Base-by-base conservation (phyloP, 2,329 filamentous ascomycete genomes). In the Beauveria medogensis region DNA sequence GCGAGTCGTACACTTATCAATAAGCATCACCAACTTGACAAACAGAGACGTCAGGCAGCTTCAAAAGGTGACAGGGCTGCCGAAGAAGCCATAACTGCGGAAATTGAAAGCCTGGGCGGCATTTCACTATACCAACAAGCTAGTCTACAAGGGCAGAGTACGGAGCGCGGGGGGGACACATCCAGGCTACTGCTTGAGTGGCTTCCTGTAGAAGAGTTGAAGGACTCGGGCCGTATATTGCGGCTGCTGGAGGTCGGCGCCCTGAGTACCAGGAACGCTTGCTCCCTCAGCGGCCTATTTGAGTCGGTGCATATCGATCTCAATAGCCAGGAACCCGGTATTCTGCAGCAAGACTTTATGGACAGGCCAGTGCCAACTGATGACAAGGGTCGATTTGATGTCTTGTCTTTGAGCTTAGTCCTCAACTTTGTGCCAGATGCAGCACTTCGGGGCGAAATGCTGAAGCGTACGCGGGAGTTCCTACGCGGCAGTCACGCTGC, bases 331-430 rank as follows among this genome's bases (percentile, higher is more conserved):
- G 87, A 87, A 52, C 80, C 87, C 1, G 87, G 85, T 0, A 99
- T 99, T 65, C 71, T 86, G 61, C 86, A 95, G 72, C 91, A 97
- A 71, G 91, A 99, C 72, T 97, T 99, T 69, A 96, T 99, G 92
- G 77, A 91, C 66, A 82, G 92, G 28, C 90, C 92, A 0, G 73
- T 93, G 3, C 93, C 93, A 0, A 71, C 70, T 5, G 72, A 80
- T 24, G 77, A 82, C 6, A 72, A 76, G 0, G 86, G 92, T 46
- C 78, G 78, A 24, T 97, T 97, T 71, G 91, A 99, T 71, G 84
- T 97, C 56, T 88, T 99, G 68, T 96, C 92, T 55, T 79, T 99
- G 26, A 96, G 92, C 9, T 78, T 99, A 58, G 94, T 99, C 5
- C 80, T 99, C 64, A 99, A 99, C 73, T 99, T 92, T 70, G 92